Conservation (phyloP, 202 grass and related monocot species). For the Eragrostis tef region DNA sequence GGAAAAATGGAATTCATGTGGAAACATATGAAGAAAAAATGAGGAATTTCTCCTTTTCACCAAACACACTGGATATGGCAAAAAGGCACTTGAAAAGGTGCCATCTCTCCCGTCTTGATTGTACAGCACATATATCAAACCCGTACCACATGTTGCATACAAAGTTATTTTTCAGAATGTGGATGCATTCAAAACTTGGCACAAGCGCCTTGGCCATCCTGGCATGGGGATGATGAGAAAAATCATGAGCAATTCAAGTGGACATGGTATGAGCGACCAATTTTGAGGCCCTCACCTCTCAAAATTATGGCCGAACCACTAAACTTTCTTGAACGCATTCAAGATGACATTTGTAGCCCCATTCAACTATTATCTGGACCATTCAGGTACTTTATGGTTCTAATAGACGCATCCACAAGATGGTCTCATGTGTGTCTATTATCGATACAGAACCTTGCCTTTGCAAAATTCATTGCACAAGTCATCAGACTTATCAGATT, state of each 20-base stretch:
- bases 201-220: not conserved
- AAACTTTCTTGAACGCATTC: not conserved
- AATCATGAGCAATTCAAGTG: not conserved
- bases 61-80: not conserved
- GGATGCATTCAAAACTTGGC: not conserved
- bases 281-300: not conserved
- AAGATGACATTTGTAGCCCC: not conserved
- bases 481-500: not conserved
- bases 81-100: not conserved
- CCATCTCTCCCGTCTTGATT: not conserved
- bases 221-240: not conserved
- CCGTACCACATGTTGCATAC: not conserved
- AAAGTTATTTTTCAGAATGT: not conserved
- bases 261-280: not conserved
- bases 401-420: not conserved
- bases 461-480: not conserved
- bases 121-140: not conserved
- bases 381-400: not conserved
- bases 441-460: not conserved
- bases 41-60: not conserved
- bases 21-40: too few relatives aligned
- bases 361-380: not conserved
- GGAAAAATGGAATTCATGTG: too few relatives aligned
- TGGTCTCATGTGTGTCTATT: not conserved
- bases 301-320: not conserved